phyloP scores from a whole-genome alignment of 2,329 filamentous ascomycete species.

The Fusarium graminum region DNA sequence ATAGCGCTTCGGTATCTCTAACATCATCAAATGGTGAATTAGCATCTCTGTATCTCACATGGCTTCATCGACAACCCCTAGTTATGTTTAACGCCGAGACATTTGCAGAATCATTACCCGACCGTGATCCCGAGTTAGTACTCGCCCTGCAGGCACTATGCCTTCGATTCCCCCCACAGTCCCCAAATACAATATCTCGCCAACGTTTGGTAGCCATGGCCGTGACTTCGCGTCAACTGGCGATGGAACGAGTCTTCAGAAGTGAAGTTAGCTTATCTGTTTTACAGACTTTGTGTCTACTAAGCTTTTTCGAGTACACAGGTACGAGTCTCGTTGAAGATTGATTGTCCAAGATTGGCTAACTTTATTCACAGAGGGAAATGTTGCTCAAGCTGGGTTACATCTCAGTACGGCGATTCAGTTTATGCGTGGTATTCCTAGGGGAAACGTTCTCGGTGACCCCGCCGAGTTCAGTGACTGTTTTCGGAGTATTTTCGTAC shows the following conservation, averaged over 20 bases:
- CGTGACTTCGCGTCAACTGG: not conserved
- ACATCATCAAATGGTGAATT: not conserved
- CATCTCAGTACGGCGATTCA: not conserved
- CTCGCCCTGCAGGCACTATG: not conserved
- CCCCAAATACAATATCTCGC: not conserved
- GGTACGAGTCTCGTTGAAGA: too few species aligned
- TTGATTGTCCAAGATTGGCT: too few species aligned
- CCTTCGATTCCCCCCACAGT: not conserved
- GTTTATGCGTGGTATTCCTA: not conserved
- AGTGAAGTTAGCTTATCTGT: not conserved
- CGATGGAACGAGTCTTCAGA: not conserved
- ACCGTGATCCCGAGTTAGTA: not conserved
- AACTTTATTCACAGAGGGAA: not conserved
- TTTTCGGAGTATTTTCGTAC: not conserved
- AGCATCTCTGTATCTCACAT: not conserved
- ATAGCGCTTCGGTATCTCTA: not conserved
- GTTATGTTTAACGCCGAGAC: not conserved
- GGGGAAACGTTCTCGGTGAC: not conserved
- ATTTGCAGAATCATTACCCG: not conserved
- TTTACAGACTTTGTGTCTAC: not conserved
- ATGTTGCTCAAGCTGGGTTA: not conserved
- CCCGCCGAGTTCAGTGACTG: not conserved
- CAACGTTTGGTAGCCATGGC: not conserved
- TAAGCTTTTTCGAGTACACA: too few species aligned
- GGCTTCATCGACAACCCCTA: conserved; percentile 9